Evolutionary conservation across 495 filamentous ascomycete species (phyloP).

Genomic region (Xylaria scruposa): DNA sequence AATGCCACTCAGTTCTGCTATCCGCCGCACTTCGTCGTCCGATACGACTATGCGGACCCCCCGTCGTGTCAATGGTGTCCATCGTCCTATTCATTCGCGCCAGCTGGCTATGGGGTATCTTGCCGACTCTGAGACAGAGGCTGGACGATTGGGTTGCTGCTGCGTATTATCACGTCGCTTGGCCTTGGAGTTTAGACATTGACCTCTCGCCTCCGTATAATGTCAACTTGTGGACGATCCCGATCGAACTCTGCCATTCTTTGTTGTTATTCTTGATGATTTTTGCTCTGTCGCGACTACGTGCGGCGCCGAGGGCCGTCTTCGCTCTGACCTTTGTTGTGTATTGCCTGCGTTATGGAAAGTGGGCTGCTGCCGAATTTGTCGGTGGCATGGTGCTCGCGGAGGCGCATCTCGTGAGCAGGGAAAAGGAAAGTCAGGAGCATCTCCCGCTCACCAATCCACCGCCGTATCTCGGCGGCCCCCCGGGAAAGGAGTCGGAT

Average conservation of each 20-base stretch:
- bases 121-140: conserved; percentile 49
- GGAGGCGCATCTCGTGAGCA: conserved; percentile 56
- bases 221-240: conserved; percentile 71
- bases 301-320: conserved; percentile 52
- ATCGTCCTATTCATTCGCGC: conserved; percentile 61
- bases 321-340: conserved; percentile 53
- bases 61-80: conserved; percentile 60
- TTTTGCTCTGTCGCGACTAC: conserved; percentile 60
- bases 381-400: conserved; percentile 65
- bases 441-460: not conserved
- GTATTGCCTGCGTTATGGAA: conserved; percentile 64
- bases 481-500: not conserved
- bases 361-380: conserved; percentile 67
- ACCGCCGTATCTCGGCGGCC: not conserved
- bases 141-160: conserved; percentile 57
- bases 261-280: conserved; percentile 66
- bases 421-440: conserved; percentile 26
- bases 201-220: conserved; percentile 64
- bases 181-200: conserved; percentile 61
- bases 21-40: conserved; percentile 70
- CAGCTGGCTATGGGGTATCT: conserved; percentile 50
- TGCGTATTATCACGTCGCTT: conserved; percentile 53
- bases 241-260: conserved; percentile 68
- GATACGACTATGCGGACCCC: conserved; percentile 68
- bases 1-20: conserved; percentile 49